Evolutionary conservation across 192 early-diverging fungal genomes (phyloP).

Genomic region (Piromyces finnis): DNA sequence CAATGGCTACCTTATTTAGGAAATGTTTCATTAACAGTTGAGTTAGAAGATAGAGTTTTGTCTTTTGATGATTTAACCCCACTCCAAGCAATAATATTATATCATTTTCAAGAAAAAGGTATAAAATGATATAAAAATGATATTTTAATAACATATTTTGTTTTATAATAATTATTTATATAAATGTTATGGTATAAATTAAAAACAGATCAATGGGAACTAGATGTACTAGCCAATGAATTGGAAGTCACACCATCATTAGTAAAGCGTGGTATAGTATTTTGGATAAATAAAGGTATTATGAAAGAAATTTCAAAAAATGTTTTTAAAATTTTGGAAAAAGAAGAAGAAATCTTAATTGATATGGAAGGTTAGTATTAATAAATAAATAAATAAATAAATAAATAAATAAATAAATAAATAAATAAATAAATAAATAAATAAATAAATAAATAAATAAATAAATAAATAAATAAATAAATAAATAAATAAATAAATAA

Average conservation of each 20-base stretch:
- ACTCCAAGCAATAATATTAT: constrained; percentile 21
- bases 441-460: too few relatives aligned
- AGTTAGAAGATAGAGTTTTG: constrained; percentile 25
- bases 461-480: too few relatives aligned
- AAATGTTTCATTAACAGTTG: constrained; percentile 27
- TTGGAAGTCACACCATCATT: neutral
- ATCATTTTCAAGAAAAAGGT: constrained; percentile 3
- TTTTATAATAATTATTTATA: too few relatives aligned
- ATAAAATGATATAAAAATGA: too few relatives aligned
- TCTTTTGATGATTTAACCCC: constrained; percentile 22
- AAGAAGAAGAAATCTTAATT: neutral
- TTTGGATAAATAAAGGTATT: neutral
- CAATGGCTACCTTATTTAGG: constrained; percentile 29
- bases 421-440: too few relatives aligned
- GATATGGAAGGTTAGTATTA: neutral
- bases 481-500: too few relatives aligned
- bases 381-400: too few relatives aligned
- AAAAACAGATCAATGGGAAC: neutral
- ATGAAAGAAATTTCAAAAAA: neutral
- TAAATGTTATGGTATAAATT: too few relatives aligned
- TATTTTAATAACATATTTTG: too few relatives aligned
- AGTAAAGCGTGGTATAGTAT: neutral
- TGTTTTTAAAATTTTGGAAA: neutral
- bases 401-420: too few relatives aligned
- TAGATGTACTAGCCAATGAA: neutral